Conservation (phyloP, 148 eudicot species). For the Rhododendron vialii region DNA sequence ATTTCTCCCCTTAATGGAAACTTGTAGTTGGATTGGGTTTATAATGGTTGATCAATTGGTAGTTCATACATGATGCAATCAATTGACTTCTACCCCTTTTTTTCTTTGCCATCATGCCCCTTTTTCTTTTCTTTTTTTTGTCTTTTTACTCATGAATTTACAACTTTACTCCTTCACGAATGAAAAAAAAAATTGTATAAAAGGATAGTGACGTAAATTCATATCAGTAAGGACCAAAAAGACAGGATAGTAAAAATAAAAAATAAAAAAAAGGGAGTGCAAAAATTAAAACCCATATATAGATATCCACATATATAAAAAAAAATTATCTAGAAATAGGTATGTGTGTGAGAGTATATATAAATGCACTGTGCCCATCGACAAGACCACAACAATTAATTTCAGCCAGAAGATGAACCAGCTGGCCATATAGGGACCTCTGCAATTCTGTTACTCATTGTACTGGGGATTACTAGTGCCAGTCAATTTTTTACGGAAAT, state of each 20-base stretch:
- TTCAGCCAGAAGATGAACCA: not conserved
- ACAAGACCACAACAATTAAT: not conserved
- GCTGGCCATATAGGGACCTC: not conserved
- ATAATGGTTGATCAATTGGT: too few species aligned
- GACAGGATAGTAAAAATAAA: too few species aligned
- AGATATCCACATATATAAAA: too few species aligned
- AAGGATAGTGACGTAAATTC: not conserved
- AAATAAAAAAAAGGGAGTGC: not conserved
- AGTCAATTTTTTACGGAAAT: not conserved
- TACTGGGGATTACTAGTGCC: not conserved
- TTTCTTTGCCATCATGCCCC: not conserved
- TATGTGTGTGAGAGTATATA: not conserved
- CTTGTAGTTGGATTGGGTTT: too few species aligned
- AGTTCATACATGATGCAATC: too few species aligned
- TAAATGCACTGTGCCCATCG: not conserved
- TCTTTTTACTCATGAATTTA: not conserved
- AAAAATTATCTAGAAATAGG: too few species aligned
- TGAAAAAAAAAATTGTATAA: not conserved
- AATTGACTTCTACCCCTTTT: not conserved
- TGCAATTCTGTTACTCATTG: not conserved
- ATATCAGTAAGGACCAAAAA: not conserved
- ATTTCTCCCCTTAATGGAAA: too few species aligned
- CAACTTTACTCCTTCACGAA: not conserved
- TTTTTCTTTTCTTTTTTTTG: not conserved
- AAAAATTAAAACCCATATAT: not conserved